Percentiles rank a stretch among this genome's conserved stretches.
Evolutionary conservation across 2,329 filamentous ascomycete genomes (phyloP).

Genomic region (Berkeleyomyces basicola): DNA sequence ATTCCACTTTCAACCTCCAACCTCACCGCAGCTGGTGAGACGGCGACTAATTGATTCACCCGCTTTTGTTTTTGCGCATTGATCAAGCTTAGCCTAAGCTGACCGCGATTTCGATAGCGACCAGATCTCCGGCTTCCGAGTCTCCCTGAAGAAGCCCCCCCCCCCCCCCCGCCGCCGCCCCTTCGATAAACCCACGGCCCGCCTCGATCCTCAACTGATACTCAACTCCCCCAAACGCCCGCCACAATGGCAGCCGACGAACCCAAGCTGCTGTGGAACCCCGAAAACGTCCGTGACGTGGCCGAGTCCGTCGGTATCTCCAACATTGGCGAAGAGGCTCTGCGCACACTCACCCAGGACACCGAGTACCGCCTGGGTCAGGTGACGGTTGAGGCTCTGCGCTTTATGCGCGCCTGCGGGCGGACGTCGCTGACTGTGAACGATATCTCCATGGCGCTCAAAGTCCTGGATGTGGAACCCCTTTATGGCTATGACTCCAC

Average conservation of each 20-base stretch:
- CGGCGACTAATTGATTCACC: neutral
- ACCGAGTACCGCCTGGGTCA: constrained; percentile 91
- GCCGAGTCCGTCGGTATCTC: constrained; percentile 88
- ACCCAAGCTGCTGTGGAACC: constrained; percentile 68
- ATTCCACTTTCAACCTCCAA: neutral
- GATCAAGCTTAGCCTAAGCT: neutral
- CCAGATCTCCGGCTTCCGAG: neutral
- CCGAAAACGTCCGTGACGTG: constrained; percentile 88
- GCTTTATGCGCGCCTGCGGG: constrained; percentile 86
- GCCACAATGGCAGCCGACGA: constrained; percentile 12
- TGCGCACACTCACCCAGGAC: constrained; percentile 77
- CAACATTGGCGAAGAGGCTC: constrained; percentile 66
- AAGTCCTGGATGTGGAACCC: constrained; percentile 79
- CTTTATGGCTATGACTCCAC: constrained; percentile 94
- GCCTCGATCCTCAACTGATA: neutral
- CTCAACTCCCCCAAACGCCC: neutral
- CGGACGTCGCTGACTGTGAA: constrained; percentile 77
- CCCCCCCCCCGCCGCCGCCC: neutral
- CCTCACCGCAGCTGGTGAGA: neutral
- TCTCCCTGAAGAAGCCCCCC: too few species aligned
- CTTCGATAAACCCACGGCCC: neutral
- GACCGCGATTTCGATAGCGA: neutral
- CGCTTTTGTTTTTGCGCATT: too few species aligned
- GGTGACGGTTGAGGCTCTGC: constrained; percentile 82
- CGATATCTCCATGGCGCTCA: constrained; percentile 74